A percentile compares a stretch with the other conserved stretches of the same genome.
Evolutionary conservation across 768 basidiomycete species (phyloP).

Genomic region (Lenzites betulinus): DNA sequence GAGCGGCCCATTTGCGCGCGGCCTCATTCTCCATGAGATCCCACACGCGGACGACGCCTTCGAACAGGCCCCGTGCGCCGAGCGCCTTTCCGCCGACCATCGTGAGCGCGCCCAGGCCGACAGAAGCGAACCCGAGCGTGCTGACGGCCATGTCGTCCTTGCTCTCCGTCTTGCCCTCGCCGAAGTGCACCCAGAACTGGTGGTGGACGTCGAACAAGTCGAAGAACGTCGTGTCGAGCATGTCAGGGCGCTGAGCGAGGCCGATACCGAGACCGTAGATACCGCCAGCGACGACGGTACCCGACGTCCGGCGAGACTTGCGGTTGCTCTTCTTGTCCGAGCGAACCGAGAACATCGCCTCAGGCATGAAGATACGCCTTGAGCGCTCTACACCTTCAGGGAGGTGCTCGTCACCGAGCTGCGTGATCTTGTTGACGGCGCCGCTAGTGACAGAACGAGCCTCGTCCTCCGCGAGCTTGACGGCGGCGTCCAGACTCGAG

Average conservation of each 20-base stretch:
- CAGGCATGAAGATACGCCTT: conserved; percentile 88
- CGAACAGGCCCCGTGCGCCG: conserved; percentile 74
- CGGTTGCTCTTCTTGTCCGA: conserved; percentile 35
- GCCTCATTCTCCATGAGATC: conserved; percentile 82
- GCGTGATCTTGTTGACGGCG: conserved; percentile 66
- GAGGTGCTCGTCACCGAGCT: conserved; percentile 76
- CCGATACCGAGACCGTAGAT: conserved; percentile 80
- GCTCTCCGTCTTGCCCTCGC: conserved; percentile 48
- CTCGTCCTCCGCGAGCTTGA: conserved; percentile 80
- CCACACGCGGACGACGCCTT: conserved; percentile 71
- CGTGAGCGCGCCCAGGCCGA: conserved; percentile 83
- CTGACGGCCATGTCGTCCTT: conserved; percentile 51
- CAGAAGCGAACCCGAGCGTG: conserved; percentile 70
- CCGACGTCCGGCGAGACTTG: conserved; percentile 39
- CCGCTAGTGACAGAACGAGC: conserved; percentile 65
- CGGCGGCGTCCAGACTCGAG: conserved; percentile 77
- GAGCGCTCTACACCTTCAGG: conserved; percentile 80
- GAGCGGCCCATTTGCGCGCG: conserved; percentile 84
- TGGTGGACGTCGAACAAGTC: conserved; percentile 89
- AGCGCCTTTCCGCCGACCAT: conserved; percentile 86
- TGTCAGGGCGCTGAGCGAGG: conserved; percentile 72
- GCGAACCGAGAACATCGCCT: conserved; percentile 88
- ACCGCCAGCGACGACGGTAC: conserved; percentile 75
- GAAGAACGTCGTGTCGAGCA: conserved; percentile 77
- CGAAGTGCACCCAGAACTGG: conserved; percentile 72